Evolutionary conservation across 768 basidiomycete genomes (phyloP), one percentile per base, ranked within the genome.

Genomic region (Lactarius quietus): DNA sequence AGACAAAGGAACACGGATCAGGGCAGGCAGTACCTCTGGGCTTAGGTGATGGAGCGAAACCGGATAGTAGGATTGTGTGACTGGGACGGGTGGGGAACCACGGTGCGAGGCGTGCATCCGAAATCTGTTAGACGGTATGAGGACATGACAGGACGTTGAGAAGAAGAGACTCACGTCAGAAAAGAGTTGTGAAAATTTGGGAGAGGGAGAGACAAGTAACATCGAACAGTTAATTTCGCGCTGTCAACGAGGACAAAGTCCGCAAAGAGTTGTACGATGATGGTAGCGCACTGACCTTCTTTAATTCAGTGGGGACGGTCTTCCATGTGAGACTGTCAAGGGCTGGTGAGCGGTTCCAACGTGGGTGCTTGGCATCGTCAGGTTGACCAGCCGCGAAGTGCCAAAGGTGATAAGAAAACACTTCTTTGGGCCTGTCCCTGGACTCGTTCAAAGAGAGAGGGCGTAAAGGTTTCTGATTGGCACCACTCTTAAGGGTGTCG

Each of bases 351-450:
- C 14, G 28, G 51, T 70, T 70, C 48, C 59, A 66, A 31, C 17
- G 26, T 38, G 69, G 69, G 18, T 51, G 31, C 51, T 58, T 60
- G 35, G 69, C 61, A 52, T 43, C 54, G 43, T 70, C 69, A 28
- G 69, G 69, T 29, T 69, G 45, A 8, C 63, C 69, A 28, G 69
- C 69, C 9, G 69, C 69, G 23, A 69, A 59, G 62, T 70, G 69
- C 57, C 69, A 68, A 6, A 69, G 33, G 45, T 68, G 61, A 60
- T 53, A 59, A 45, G 63, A 36, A 56, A 58, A 54, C 33, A 61
- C 57, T 41, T 69, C 61, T 33, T 59, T 68, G 29, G 45, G 58
- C 61, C 38, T 68, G 35, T 63, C 62, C 43, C 64, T 59, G 28
- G 65, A 9, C 17, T 62, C 55, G 52, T 56, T 64, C 39, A 51